phyloP scores from a whole-genome alignment of 805 yeast species.

The Hanseniaspora pseudoguilliermondii region DNA sequence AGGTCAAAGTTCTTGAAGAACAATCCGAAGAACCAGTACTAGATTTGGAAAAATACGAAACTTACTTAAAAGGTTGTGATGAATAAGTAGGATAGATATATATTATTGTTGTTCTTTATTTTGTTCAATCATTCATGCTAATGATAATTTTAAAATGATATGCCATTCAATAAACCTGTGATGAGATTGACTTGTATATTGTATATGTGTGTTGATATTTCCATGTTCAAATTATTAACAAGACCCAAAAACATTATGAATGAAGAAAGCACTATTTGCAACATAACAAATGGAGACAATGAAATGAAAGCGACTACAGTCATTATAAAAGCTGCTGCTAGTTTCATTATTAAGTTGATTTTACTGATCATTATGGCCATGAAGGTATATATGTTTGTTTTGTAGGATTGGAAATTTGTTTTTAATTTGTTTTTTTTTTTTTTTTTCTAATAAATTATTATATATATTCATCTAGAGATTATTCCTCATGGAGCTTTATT shows the following conservation, averaged over 20 bases:
- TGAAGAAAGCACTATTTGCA: background rate
- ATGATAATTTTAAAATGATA: background rate
- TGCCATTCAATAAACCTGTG: background rate
- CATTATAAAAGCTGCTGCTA: background rate
- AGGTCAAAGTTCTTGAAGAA: slow-evolving; percentile 45
- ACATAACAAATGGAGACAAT: background rate
- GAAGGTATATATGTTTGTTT: background rate
- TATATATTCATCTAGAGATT: no score
- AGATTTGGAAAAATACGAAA: slow-evolving; percentile 43
- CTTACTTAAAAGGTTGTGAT: slow-evolving; percentile 33
- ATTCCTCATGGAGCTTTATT: no score
- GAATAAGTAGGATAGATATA: slow-evolving; percentile 28
- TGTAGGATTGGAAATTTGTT: background rate
- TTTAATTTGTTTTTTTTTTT: background rate
- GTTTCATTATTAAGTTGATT: background rate
- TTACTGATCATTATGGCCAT: background rate
- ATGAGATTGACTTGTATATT: background rate
- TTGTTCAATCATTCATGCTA: no score
- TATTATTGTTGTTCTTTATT: background rate
- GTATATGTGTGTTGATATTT: slow-evolving; percentile 1
- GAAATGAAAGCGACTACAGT: background rate
- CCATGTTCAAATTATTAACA: background rate
- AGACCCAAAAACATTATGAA: background rate
- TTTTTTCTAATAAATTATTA: background rate
- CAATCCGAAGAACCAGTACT: slow-evolving; percentile 38